These are phyloP conservation scores for Russula dissimulans DNA, from an alignment of 768 basidiomycete genomes.

Conservation along the genomic window DNA sequence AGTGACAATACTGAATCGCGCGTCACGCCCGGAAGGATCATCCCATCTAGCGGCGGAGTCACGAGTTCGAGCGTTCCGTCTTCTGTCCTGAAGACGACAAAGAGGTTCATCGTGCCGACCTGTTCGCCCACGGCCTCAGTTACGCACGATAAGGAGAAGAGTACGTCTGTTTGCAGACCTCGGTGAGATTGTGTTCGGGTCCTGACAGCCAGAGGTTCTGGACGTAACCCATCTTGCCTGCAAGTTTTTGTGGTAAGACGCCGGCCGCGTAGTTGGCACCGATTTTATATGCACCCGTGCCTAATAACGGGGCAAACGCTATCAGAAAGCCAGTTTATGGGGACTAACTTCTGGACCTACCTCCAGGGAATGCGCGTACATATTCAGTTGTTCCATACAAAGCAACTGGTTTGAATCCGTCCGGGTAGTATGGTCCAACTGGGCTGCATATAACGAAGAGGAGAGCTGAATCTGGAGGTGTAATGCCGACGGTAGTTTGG, in stretches of 20 bases:
- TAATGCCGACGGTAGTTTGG: constrained; percentile 37
- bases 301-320: background rate
- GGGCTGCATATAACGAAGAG: constrained; percentile 40
- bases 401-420: constrained; percentile 43
- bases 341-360: constrained; percentile 27
- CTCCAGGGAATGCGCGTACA: constrained; percentile 80
- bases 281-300: constrained; percentile 50
- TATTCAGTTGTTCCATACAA: constrained; percentile 66
- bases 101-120: constrained; percentile 77
- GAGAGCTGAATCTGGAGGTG: constrained; percentile 39
- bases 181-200: constrained; percentile 46
- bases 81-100: constrained; percentile 50
- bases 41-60: constrained; percentile 24
- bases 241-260: constrained; percentile 56
- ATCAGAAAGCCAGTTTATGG: background rate
- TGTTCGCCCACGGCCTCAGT: constrained; percentile 33
- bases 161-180: constrained; percentile 26
- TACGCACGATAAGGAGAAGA: constrained; percentile 20
- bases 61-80: constrained; percentile 36
- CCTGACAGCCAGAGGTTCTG: constrained; percentile 77
- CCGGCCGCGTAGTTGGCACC: constrained; percentile 57
- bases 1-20: constrained; percentile 32
- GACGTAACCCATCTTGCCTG: constrained; percentile 58
- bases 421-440: constrained; percentile 43
- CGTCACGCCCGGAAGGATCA: constrained; percentile 38